Conservation (phyloP, 179 eudicot species). For the Beta corolliflora region DNA sequence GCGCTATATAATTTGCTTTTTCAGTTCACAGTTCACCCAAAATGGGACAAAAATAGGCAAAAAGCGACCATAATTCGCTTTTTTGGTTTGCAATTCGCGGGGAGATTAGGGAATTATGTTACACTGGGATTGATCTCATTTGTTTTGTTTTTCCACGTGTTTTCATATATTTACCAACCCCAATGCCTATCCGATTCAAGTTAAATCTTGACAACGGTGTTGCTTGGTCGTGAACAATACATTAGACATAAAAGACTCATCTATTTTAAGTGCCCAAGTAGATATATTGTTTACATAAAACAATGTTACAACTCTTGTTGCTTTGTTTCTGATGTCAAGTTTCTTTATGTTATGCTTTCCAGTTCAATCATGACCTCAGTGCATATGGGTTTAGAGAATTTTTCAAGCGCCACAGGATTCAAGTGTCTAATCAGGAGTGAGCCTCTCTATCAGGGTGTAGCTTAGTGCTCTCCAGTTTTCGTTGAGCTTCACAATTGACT, state of each 20-base stretch:
- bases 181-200: neutral
- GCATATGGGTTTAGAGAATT: constrained; percentile 80
- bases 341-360: constrained; percentile 16
- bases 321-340: neutral
- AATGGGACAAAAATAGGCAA: too few relatives aligned
- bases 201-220: neutral
- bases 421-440: constrained; percentile 40
- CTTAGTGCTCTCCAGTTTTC: neutral
- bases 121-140: too few relatives aligned
- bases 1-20: too few relatives aligned
- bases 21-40: too few relatives aligned
- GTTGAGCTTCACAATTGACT: neutral
- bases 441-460: neutral
- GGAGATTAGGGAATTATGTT: too few relatives aligned
- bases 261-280: neutral
- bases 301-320: neutral
- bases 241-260: neutral
- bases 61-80: too few relatives aligned
- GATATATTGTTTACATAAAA: too few relatives aligned
- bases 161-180: neutral
- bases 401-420: constrained; percentile 69
- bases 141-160: neutral
- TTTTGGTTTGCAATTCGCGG: too few relatives aligned
- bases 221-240: neutral
- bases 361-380: constrained; percentile 80